Evolutionary conservation across 176 grass and related monocot genomes (phyloP).

Genomic region (Avena sativa): DNA sequence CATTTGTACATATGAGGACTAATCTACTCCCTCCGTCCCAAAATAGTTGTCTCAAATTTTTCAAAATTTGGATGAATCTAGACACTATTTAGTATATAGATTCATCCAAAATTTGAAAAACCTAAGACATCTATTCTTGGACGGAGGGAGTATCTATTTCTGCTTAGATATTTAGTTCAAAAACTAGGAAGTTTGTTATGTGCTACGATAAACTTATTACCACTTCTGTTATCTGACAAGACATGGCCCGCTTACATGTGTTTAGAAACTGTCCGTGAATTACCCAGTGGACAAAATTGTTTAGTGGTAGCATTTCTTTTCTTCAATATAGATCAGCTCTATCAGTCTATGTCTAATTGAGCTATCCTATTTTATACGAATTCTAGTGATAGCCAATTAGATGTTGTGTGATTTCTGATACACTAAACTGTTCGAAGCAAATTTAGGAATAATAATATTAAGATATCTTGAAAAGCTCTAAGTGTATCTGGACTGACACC

Average conservation of each 20-base stretch:
- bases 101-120: too few species aligned
- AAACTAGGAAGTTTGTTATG: neutral
- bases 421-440: neutral
- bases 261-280: neutral
- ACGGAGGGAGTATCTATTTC: too few species aligned
- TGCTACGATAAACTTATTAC: neutral
- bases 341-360: neutral
- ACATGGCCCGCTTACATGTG: neutral
- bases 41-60: too few species aligned
- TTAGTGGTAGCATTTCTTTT: neutral
- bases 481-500: neutral
- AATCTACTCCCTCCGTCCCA: too few species aligned
- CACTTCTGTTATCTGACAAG: neutral
- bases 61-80: too few species aligned
- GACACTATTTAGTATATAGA: too few species aligned
- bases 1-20: neutral
- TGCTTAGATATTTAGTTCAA: neutral
- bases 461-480: neutral
- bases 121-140: too few species aligned
- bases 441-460: neutral
- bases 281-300: neutral
- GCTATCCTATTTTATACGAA: neutral
- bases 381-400: neutral
- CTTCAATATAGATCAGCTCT: neutral
- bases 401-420: neutral